These are phyloP conservation scores for Parascedosporium putredinis DNA, from an alignment of 2,329 filamentous ascomycete species.

Conservation along the genomic window DNA sequence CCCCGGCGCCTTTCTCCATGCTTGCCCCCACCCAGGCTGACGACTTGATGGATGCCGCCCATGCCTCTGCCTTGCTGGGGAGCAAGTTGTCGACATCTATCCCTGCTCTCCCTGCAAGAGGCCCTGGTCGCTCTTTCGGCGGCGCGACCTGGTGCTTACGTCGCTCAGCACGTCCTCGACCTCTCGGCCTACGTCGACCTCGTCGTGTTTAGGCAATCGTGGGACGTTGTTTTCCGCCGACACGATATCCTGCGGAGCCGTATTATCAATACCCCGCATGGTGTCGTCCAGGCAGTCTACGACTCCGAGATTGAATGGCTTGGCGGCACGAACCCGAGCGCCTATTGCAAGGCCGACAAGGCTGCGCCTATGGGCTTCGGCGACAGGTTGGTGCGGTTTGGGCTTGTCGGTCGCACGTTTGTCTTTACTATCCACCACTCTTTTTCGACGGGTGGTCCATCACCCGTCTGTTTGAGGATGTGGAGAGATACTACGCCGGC, in stretches of 20 bases:
- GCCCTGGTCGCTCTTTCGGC: constrained; percentile 26
- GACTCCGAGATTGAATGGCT: constrained; percentile 25
- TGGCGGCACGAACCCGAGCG: constrained; percentile 23
- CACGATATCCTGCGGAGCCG: constrained; percentile 12
- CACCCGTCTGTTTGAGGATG: constrained; percentile 35
- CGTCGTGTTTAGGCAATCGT: constrained; percentile 18
- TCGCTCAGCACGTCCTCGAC: constrained; percentile 19
- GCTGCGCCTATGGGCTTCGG: constrained; percentile 30
- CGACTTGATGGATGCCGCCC: neutral
- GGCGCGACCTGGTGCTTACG: constrained; percentile 25
- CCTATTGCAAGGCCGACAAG: constrained; percentile 29
- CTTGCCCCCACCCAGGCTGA: neutral
- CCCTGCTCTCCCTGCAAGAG: constrained; percentile 30
- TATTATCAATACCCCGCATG: constrained; percentile 6
- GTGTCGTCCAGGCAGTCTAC: constrained; percentile 34
- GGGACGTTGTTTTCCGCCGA: constrained; percentile 12
- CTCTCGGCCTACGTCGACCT: constrained; percentile 14
- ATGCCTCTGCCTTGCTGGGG: constrained; percentile 7
- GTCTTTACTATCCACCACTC: constrained; percentile 46
- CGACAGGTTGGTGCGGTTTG: constrained; percentile 24
- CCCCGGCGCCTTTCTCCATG: neutral
- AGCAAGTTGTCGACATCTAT: constrained; percentile 22
- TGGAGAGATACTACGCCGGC: constrained; percentile 29
- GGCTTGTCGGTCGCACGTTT: constrained; percentile 27
- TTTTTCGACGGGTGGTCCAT: constrained; percentile 48